Evolutionary conservation across 192 early-diverging fungal species (phyloP).

Genomic region (Dissophora ornata): DNA sequence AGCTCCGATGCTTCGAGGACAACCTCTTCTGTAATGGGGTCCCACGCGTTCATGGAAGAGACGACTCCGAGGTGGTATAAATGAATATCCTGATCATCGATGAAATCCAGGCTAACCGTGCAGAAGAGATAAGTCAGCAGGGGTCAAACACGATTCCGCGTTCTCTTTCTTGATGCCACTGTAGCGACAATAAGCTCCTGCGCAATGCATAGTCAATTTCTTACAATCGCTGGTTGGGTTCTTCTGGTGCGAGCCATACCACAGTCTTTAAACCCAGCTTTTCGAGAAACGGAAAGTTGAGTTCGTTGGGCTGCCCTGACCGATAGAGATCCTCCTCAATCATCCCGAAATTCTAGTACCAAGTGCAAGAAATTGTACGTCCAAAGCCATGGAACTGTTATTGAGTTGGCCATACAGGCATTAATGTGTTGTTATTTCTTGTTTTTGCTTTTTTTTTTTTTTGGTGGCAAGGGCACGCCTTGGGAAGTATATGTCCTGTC

Average conservation of each 20-base stretch:
- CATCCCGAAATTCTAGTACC: slow-evolving; percentile 92
- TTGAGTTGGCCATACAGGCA: too few relatives aligned
- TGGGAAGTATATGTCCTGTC: neutral
- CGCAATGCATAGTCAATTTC: slow-evolving; percentile 2
- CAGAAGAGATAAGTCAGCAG: neutral
- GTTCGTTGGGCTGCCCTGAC: slow-evolving; percentile 97
- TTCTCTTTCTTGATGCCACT: too few relatives aligned
- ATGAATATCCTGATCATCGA: slow-evolving; percentile 98
- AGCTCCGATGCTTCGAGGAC: slow-evolving; percentile 90
- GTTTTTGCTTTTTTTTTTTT: too few relatives aligned
- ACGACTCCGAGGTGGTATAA: slow-evolving; percentile 91
- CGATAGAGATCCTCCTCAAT: slow-evolving; percentile 97
- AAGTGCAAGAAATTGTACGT: neutral
- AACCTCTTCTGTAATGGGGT: slow-evolving; percentile 97
- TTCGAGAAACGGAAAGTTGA: slow-evolving; percentile 99
- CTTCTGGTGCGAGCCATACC: slow-evolving; percentile 96
- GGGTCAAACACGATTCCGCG: neutral
- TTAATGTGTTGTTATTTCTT: too few relatives aligned
- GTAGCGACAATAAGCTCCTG: neutral
- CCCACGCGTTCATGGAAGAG: slow-evolving; percentile 90
- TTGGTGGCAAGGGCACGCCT: neutral
- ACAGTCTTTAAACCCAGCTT: slow-evolving; percentile 95
- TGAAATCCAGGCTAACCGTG: slow-evolving; percentile 87
- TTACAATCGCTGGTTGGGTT: slow-evolving; percentile 94
- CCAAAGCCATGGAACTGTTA: too few relatives aligned